Conservation (phyloP, 768 basidiomycete species). For the Cyathus striatus region DNA sequence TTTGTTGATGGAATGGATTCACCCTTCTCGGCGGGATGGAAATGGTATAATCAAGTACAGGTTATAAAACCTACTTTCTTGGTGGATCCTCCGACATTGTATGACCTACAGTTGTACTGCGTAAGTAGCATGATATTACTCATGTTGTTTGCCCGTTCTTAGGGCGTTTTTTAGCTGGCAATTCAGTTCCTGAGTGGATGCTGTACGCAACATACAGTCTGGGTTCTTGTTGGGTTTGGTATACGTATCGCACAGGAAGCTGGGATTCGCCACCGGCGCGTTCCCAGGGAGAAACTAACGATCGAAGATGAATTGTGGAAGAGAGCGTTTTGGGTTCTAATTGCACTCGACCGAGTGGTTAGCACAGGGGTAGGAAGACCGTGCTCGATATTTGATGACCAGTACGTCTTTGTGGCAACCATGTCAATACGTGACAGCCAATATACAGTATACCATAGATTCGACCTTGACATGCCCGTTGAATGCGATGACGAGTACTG, state of each 20-base stretch:
- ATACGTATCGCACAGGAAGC: conserved; percentile 67
- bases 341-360: conserved; percentile 37
- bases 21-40: conserved; percentile 43
- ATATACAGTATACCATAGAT: conserved; percentile 38
- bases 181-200: conserved; percentile 41
- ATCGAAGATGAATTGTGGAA: conserved; percentile 67
- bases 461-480: conserved; percentile 58
- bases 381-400: conserved; percentile 65
- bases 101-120: conserved; percentile 62
- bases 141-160: neutral
- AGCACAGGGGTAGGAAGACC: conserved; percentile 54
- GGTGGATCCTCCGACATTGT: conserved; percentile 52
- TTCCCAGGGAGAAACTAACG: conserved; percentile 19
- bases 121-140: conserved; percentile 20
- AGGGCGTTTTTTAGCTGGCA: conserved; percentile 26
- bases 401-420: conserved; percentile 31
- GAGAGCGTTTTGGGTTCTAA: conserved; percentile 50
- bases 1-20: conserved; percentile 23
- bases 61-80: conserved; percentile 50
- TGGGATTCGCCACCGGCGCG: conserved; percentile 49
- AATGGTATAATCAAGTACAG: conserved; percentile 54
- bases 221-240: conserved; percentile 58
- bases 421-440: neutral
- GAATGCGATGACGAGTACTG: conserved; percentile 65
- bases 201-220: conserved; percentile 46